Evolutionary conservation across 2,329 filamentous ascomycete genomes (phyloP), one percentile per base, ranked within the genome.

Genomic region (Elsinoe arachidis): DNA sequence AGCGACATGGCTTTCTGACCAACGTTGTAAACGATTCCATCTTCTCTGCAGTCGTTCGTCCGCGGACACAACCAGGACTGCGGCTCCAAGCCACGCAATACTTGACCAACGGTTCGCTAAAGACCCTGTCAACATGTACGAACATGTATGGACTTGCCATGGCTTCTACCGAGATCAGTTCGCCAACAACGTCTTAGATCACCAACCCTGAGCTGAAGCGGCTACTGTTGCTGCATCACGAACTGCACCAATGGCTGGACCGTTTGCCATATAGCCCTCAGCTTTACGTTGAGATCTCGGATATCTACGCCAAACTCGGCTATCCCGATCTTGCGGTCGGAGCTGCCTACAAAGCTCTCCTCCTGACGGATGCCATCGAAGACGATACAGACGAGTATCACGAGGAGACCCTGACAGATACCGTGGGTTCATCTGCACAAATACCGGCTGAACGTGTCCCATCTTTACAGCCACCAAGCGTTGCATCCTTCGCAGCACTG

Each of bases 271-370:
- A 74, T 61, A 74, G 70, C 60, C 68, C 73, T 46, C 68, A 71
- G 19, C 74, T 86, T 6, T 69, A 72, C 23, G 74, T 86, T 9
- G 79, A 86, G 61, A 82, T 91, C 33, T 89, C 89, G 21, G 74
- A 80, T 34, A 76, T 87, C 41, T 84, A 96, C 70, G 80, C 84
- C 14, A 76, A 83, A 46, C 78, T 96, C 47, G 88, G 84, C 37
- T 97, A 96, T 70, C 89, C 90, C 0, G 93, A 99, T 70, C 81
- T 99, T 38, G 90, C 90, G 4, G 85, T 86, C 10, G 89, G 90
- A 34, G 91, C 96, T 75, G 89, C 90, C 4, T 97, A 97, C 69
- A 86, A 87, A 57, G 90, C 91, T 1, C 78, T 97, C n/a, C 80
- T 96, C 3, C 76, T 99, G 47, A 81, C 87, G 14, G 92, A 97